phyloP scores from a whole-genome alignment of 1,284 basidiomycete species.

The Hypsizygus ulmarius region DNA sequence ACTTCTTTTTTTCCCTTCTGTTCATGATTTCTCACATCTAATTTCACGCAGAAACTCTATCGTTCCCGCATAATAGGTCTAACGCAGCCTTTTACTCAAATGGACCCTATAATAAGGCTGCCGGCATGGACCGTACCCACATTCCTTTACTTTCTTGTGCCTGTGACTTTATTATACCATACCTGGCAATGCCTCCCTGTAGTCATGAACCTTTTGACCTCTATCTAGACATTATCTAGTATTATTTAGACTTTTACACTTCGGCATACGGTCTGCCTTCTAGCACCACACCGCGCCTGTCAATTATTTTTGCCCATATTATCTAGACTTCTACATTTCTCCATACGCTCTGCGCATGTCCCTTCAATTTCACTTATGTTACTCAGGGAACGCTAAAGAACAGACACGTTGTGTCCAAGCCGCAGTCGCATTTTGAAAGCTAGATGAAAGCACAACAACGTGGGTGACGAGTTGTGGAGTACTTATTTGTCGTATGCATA shows the following conservation, averaged over 20 bases:
- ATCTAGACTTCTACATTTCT: not conserved
- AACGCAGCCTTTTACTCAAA: too few relatives aligned
- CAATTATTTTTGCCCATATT: not conserved
- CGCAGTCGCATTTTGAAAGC: constrained; percentile 5
- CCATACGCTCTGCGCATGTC: not conserved
- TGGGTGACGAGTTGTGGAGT: not conserved
- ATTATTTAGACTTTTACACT: too few relatives aligned
- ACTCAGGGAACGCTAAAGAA: constrained; percentile 2
- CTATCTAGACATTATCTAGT: too few relatives aligned
- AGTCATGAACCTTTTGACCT: too few relatives aligned
- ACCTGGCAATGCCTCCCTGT: too few relatives aligned
- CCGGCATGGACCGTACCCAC: not conserved
- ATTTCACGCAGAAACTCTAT: constrained; percentile 17
- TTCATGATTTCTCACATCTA: not conserved
- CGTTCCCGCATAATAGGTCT: constrained; percentile 1
- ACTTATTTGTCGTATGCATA: not conserved
- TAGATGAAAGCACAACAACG: not conserved
- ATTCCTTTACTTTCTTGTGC: not conserved
- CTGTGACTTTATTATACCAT: too few relatives aligned
- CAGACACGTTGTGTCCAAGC: constrained; percentile 10
- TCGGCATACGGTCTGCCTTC: too few relatives aligned
- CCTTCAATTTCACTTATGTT: not conserved
- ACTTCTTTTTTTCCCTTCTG: not conserved
- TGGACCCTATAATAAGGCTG: too few relatives aligned
- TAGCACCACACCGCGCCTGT: too few relatives aligned